Conservation (phyloP, 345 rosid genomes). For the Populus davidiana region DNA sequence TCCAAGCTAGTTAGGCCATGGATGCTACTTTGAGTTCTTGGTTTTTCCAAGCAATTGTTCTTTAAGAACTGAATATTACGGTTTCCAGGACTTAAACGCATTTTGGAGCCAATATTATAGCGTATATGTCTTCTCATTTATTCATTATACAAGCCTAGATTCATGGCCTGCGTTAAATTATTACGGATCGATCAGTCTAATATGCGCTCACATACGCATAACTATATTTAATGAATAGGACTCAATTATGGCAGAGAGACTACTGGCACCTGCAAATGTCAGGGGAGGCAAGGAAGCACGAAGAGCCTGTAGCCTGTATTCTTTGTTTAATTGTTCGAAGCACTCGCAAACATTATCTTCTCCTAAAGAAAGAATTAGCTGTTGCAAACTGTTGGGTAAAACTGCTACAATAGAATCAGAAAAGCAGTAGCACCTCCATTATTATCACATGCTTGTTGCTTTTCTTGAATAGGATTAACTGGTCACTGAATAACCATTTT, state of each 20-base stretch:
- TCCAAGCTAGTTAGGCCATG: neutral
- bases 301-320: slow-evolving; percentile 1
- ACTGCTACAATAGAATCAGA: no score
- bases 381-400: no score
- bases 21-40: neutral
- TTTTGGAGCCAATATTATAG: neutral
- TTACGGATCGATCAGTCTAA: no score
- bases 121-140: neutral
- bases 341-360: neutral
- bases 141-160: slow-evolving; percentile 22
- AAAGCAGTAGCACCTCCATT: no score
- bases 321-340: neutral
- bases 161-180: slow-evolving; percentile 13
- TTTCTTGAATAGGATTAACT: no score
- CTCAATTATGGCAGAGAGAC: neutral
- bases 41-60: neutral
- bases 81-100: neutral
- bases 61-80: neutral
- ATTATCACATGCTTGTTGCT: no score
- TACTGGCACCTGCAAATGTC: neutral
- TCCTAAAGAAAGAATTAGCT: neutral
- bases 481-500: no score
- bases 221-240: neutral
- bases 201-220: neutral
- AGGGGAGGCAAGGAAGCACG: slow-evolving; percentile 18